Base-by-base conservation (phyloP, 2,329 filamentous ascomycete species). In the Paraphoma sp. region DNA sequence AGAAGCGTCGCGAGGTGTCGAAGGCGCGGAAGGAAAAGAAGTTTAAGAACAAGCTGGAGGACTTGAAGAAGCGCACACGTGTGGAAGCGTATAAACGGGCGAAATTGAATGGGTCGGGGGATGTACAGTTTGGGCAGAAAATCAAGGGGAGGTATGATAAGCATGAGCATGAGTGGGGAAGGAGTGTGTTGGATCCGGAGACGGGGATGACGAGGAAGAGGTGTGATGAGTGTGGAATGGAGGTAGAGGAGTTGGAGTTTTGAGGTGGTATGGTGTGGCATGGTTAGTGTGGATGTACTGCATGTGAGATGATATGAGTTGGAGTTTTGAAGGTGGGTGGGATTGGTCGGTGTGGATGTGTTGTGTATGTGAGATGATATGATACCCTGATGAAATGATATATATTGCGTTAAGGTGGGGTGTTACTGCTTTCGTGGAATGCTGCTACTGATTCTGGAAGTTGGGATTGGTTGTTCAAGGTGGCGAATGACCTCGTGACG, bases 11-110 rank as follows among this genome's bases (percentile, higher is more conserved):
- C 72, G 79, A 81, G 2, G 89, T 95, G 52, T 93, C 92, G 78
- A 97, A 96, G 79, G 85, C 84, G 46, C 83, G 92, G 50, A 96
- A 96, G 71, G 93, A 97, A 75, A 88, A 88, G 68, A 96, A 97
- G 76, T 98, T 98, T 78, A 92, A 91, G 72, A 88, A 87, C 56
- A 96, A 96, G 80, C 81, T 99, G 33, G 83, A 90, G 6, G 93
- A 98, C 51, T 75, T 99, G 61, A 99, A 98, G 83, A 93, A 94
- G 78, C 89, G 93, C 75, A 99, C 95, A 11, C 83, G 93, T 45
- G 93, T 96, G 0, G 95, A 98, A 67, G 92, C 93, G 0, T 96
- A 94, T 68, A 86, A 93, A 53, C 82, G 93, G 48, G 69, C 68
- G 30, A 59, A 60, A 40, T 17, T 71, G 38, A 59, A 87, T 52